phyloP scores from a whole-genome alignment of 1,284 basidiomycete genomes.

The Irpex sp. region DNA sequence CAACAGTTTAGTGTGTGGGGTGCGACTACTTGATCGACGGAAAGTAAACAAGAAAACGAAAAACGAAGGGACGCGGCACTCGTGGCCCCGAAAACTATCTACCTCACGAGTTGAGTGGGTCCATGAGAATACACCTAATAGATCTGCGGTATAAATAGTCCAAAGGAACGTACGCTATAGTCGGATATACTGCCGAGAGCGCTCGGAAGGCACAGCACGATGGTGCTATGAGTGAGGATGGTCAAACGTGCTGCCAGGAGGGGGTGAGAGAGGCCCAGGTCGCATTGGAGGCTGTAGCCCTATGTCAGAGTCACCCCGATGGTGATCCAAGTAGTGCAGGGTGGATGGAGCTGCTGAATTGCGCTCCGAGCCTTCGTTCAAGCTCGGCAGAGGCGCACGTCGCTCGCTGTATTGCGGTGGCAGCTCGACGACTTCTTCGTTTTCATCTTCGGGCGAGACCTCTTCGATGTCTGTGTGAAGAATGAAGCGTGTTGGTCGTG shows the following conservation, averaged over 20 bases:
- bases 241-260: neutral
- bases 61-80: neutral
- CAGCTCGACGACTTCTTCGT: slow-evolving; percentile 63
- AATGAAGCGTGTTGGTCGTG: slow-evolving; percentile 52
- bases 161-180: slow-evolving; percentile 9
- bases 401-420: slow-evolving; percentile 71
- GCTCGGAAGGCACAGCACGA: neutral
- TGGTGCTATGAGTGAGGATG: slow-evolving; percentile 1
- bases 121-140: slow-evolving; percentile 4
- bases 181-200: neutral
- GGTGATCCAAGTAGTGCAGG: slow-evolving; percentile 8
- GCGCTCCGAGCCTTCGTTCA: slow-evolving; percentile 7
- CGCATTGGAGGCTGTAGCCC: slow-evolving; percentile 13
- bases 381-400: slow-evolving; percentile 26
- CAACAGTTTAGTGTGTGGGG: neutral
- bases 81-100: neutral
- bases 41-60: neutral
- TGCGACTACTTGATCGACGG: neutral
- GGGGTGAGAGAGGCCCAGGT: slow-evolving; percentile 10
- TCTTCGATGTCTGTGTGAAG: slow-evolving; percentile 69
- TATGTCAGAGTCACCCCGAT: slow-evolving; percentile 7
- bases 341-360: neutral
- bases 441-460: slow-evolving; percentile 44
- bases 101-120: neutral
- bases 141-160: slow-evolving; percentile 12